Evolutionary conservation across 2,329 filamentous ascomycete species (phyloP).

Genomic region (Fusarium sp.): DNA sequence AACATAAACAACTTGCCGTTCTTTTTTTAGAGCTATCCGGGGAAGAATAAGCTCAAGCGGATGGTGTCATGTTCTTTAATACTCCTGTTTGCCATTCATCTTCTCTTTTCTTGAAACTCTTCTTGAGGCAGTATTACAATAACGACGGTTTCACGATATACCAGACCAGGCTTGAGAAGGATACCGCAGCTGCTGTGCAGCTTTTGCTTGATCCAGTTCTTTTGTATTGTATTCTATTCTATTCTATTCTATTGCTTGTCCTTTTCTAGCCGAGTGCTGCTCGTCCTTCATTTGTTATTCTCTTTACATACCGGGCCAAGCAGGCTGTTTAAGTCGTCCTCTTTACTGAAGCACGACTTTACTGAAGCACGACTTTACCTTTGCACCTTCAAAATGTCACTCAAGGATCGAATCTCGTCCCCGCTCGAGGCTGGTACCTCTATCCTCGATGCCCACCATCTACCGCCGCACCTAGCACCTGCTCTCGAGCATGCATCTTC

Average conservation of each 20-base stretch:
- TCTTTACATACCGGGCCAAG: constrained; percentile 1
- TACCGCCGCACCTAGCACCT: constrained; percentile 65
- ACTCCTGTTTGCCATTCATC: constrained; percentile 1
- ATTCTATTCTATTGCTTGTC: constrained; percentile 8
- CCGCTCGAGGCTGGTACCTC: constrained; percentile 72
- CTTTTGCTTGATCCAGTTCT: constrained; percentile 14
- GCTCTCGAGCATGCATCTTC: constrained; percentile 70
- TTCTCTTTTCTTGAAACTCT: constrained; percentile 10
- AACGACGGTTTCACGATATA: constrained; percentile 18
- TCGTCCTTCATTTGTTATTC: constrained; percentile 14
- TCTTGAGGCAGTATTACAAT: constrained; percentile 19
- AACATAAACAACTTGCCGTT: constrained; percentile 32
- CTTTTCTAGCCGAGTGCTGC: constrained; percentile 3
- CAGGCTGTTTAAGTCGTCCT: constrained; percentile 5
- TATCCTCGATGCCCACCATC: constrained; percentile 66
- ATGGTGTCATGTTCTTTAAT: constrained; percentile 29
- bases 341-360: constrained; percentile 12
- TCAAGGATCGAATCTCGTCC: constrained; percentile 69
- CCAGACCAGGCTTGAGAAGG: constrained; percentile 27
- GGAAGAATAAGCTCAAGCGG: constrained; percentile 24
- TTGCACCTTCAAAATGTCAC: constrained; percentile 51
- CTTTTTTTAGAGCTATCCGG: constrained; percentile 29
- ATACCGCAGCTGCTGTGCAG: constrained; percentile 38
- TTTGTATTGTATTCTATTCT: constrained; percentile 10
- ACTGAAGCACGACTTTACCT: constrained; percentile 28